Evolutionary conservation across 164 flowering plant genomes (phyloP), one percentile per base, ranked within the genome.

Genomic region (Houttuynia cordata): DNA sequence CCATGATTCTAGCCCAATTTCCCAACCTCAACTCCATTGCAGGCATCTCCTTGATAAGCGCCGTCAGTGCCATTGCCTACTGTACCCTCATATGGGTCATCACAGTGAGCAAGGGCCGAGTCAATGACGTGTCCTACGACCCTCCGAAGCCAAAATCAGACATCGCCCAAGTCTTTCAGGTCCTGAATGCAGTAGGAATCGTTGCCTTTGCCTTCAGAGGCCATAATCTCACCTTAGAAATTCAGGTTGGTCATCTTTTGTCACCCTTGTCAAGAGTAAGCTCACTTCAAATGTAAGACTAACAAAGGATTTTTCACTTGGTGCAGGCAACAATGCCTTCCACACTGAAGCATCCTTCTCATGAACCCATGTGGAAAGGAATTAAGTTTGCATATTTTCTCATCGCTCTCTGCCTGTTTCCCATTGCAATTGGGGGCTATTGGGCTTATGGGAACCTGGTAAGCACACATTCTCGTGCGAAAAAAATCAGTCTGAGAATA

Each of bases 241-340:
- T 86, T 9, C 89, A 86, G 85, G 92, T 78, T 12, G 13, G 22
- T 14, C 13, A 45, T 45, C 12, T 45, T 10, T 12, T 45, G 17
- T 45, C 12, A 14, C 17, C 12, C 7, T 45, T 45, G 49, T 45
- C 15, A 45, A 8, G 17, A 45, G 8, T 12, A 45, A 45, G 17
- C 49, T 45, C 17, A 45, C 12, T 12, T 17, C 49, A 12, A 45
- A 12, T 45, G 3, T 17, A 45, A 12, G 49, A 45, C 37, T 30
- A 6, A 30, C 2, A 30, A 30, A 30, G 37, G 6, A 2, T 30
- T 2, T 30, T 30, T 30, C 37, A 30, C 2, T 17, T 30, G 59
- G 20, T 37, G 34, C 80, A 91, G 96, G 82, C 81, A 0, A 91
- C 96, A 3, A 75, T 91, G 83, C 97, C 97, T 19, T 84, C 96